Evolutionary conservation across 169 alveolate genomes (phyloP).

Genomic region (Plasmodium chabaudi): DNA sequence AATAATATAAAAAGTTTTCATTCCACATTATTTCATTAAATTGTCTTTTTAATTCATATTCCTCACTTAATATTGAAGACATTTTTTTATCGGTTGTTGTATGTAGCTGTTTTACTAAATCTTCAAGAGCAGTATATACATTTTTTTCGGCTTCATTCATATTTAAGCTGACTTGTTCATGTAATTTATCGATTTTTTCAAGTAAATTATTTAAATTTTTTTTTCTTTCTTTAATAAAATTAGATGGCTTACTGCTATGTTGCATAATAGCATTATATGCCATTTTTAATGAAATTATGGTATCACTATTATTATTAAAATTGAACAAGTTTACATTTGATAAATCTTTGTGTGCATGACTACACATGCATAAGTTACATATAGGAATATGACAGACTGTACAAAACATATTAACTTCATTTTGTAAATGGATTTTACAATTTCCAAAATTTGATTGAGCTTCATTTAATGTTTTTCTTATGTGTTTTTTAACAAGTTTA

Average conservation of each 20-base stretch:
- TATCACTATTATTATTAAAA: conserved; percentile 26
- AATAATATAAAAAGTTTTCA: conserved; percentile 82
- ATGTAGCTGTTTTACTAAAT: conserved; percentile 84
- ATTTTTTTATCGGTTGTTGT: conserved; percentile 84
- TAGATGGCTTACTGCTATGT: conserved; percentile 77
- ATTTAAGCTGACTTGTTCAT: conserved; percentile 82
- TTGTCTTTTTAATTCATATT: conserved; percentile 83
- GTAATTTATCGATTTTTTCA: conserved; percentile 71
- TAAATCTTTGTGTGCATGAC: conserved; percentile 82
- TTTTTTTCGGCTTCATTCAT: conserved; percentile 84
- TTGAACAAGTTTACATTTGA: conserved; percentile 2
- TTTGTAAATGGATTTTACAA: conserved; percentile 78
- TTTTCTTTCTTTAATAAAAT: conserved; percentile 74
- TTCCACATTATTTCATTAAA: conserved; percentile 86
- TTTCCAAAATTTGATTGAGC: conserved; percentile 78
- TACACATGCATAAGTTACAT: conserved; percentile 84
- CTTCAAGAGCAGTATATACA: conserved; percentile 84
- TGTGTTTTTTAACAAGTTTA: conserved; percentile 91
- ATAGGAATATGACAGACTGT: conserved; percentile 86
- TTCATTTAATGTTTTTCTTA: conserved; percentile 90
- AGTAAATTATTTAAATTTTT: conserved; percentile 76
- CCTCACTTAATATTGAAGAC: conserved; percentile 83
- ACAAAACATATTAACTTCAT: conserved; percentile 80
- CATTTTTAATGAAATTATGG: conserved; percentile 79
- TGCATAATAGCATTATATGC: conserved; percentile 82